These are phyloP conservation scores for Cyberlindnera mycetangii DNA, from an alignment of 805 yeast species.

Conservation along the genomic window DNA sequence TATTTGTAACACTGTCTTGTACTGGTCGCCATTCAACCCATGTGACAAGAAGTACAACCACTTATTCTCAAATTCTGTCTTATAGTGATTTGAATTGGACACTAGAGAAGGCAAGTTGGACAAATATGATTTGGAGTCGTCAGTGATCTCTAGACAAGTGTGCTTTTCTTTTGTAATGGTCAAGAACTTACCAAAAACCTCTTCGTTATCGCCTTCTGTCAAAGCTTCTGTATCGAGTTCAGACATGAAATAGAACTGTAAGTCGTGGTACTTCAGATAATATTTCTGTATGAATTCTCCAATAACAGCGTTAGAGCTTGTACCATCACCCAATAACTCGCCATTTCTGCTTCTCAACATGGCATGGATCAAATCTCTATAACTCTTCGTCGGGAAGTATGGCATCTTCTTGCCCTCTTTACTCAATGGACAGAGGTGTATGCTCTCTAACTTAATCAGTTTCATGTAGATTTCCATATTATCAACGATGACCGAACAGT, in stretches of 20 bases:
- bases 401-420: constrained; percentile 35
- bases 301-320: constrained; percentile 45
- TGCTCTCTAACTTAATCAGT: constrained; percentile 54
- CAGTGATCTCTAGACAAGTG: constrained; percentile 32
- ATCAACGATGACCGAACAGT: constrained; percentile 49
- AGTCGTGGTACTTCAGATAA: constrained; percentile 64
- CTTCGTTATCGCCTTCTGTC: constrained; percentile 11
- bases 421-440: constrained; percentile 44
- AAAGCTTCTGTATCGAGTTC: constrained; percentile 36
- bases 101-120: constrained; percentile 46
- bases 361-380: constrained; percentile 39
- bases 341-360: constrained; percentile 37
- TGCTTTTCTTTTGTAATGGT: constrained; percentile 35
- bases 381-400: constrained; percentile 59
- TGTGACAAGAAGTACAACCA: constrained; percentile 58
- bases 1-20: constrained; percentile 63
- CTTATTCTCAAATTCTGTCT: constrained; percentile 63
- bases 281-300: constrained; percentile 56
- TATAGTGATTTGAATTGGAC: constrained; percentile 45
- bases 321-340: constrained; percentile 42
- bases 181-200: constrained; percentile 36
- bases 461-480: constrained; percentile 54
- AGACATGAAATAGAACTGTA: constrained; percentile 69
- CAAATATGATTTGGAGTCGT: constrained; percentile 38
- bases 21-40: constrained; percentile 48